These are phyloP conservation scores for Periconia sp. DNA, from an alignment of 2,329 filamentous ascomycete species.

Conservation along the genomic window DNA sequence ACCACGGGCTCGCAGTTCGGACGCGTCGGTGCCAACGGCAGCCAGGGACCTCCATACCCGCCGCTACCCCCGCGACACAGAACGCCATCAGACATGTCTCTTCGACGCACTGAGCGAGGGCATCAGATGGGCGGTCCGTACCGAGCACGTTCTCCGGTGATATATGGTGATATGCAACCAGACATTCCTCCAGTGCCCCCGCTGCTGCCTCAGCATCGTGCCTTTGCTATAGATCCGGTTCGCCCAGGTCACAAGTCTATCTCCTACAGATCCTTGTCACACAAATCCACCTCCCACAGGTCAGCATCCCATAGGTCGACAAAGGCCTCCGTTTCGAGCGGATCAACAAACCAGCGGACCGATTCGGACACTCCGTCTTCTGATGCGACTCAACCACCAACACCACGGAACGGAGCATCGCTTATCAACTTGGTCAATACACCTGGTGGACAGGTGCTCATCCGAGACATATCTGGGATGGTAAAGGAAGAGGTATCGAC, in stretches of 20 bases:
- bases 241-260: slow-evolving; percentile 25
- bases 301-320: slow-evolving; percentile 11
- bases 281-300: slow-evolving; percentile 17
- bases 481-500: slow-evolving; percentile 25
- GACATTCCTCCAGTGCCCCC: slow-evolving; percentile 33
- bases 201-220: slow-evolving; percentile 22
- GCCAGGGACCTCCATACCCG: slow-evolving; percentile 6
- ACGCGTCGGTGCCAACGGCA: slow-evolving; percentile 19
- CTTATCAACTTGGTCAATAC: slow-evolving; percentile 33
- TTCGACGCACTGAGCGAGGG: slow-evolving; percentile 27
- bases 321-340: slow-evolving; percentile 37
- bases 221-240: slow-evolving; percentile 26
- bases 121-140: slow-evolving; percentile 17
- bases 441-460: slow-evolving; percentile 20
- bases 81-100: slow-evolving; percentile 30
- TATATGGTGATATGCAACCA: slow-evolving; percentile 11
- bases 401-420: slow-evolving; percentile 46
- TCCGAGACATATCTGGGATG: slow-evolving; percentile 39
- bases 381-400: slow-evolving; percentile 51
- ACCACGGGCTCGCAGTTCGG: slow-evolving; percentile 17
- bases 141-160: slow-evolving; percentile 20
- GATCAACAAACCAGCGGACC: slow-evolving; percentile 39
- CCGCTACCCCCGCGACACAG: slow-evolving; percentile 29
- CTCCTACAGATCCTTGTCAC: slow-evolving; percentile 12
- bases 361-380: slow-evolving; percentile 51